Base-by-base conservation (phyloP, 2,329 filamentous ascomycete genomes). In the Nothophaeocryptopus gaeumannii region DNA sequence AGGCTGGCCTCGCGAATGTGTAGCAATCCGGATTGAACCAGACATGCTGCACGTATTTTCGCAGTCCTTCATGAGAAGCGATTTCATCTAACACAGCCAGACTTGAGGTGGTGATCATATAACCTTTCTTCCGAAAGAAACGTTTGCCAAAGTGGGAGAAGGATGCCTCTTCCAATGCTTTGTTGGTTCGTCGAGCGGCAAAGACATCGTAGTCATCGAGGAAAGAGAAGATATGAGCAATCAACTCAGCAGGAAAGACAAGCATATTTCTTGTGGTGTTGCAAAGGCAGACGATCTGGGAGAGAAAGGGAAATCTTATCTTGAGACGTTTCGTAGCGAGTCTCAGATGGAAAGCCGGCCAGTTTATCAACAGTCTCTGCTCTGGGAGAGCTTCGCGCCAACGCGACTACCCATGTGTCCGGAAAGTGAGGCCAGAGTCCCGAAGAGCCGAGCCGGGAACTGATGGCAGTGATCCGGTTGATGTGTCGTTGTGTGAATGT, bases 21-120 rank as follows among this genome's bases (percentile, higher is more conserved):
- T 53, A 62, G 41, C 53, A 58, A 40, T 67, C 64, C 1, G 64
- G 64, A 42, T 66, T 67, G 58, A 66, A 63, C 64, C 64, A 67
- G 14, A 67, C 45, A 45, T 67, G 64, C 35, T 66, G 60, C 9
- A 63, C 56, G 40, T 61, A 58, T 7, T 59, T 56, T 3, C 51
- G 34, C 2, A 67, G 54, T n/a, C 60, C 54, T 13, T 56, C 26
- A 35, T 66, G 61, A 2, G 51, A 36, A 3, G 62, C 52, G 20
- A 67, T 57, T 1, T 40, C 20, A 15, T 53, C 40, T 2, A 67
- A 51, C 5, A 63, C 58, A 8, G 52, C 30, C 4, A 67, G 47
- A 30, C 58, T 59, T 1, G 49, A 42, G 11, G 51, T 56, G 3
- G 60, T 63, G 50, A 67, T 53, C 51, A 67, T 56, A 49, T 58